Conservation (phyloP, 2,329 filamentous ascomycete genomes). For the Aspergillus tanneri region DNA sequence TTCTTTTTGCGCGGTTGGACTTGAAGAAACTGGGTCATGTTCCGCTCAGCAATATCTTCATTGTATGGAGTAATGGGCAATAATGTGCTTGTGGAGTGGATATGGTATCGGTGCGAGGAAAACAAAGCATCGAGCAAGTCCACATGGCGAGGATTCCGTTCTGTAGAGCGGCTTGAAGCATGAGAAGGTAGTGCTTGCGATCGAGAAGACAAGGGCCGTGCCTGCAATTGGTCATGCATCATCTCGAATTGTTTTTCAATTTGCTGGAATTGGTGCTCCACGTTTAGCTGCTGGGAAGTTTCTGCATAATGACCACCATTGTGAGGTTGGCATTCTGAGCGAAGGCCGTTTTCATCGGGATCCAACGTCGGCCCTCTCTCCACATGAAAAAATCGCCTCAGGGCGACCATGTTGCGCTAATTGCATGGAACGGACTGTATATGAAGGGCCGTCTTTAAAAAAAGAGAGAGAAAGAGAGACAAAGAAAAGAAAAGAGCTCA, state of each 20-base stretch:
- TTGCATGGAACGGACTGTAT: background rate
- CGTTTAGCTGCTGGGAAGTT: slow-evolving; percentile 22
- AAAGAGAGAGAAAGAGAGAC: background rate
- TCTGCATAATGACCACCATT: slow-evolving; percentile 7
- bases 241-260: slow-evolving; percentile 43
- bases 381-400: slow-evolving; percentile 36
- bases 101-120: slow-evolving; percentile 33
- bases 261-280: slow-evolving; percentile 35
- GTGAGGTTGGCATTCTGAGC: slow-evolving; percentile 1
- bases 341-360: slow-evolving; percentile 12
- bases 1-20: slow-evolving; percentile 26
- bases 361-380: slow-evolving; percentile 23
- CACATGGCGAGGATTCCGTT: slow-evolving; percentile 36
- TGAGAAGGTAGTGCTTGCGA: slow-evolving; percentile 26
- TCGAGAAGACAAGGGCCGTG: slow-evolving; percentile 29
- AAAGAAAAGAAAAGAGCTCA: background rate
- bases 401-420: slow-evolving; percentile 31
- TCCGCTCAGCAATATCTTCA: slow-evolving; percentile 46
- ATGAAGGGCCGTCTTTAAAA: background rate
- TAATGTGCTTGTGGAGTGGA: slow-evolving; percentile 21
- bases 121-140: slow-evolving; percentile 43
- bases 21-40: slow-evolving; percentile 38
- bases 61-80: slow-evolving; percentile 41
- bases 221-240: slow-evolving; percentile 36
- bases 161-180: slow-evolving; percentile 20